Conservation (phyloP, 306 rosid genomes). For the Pachyrhizus erosus region DNA sequence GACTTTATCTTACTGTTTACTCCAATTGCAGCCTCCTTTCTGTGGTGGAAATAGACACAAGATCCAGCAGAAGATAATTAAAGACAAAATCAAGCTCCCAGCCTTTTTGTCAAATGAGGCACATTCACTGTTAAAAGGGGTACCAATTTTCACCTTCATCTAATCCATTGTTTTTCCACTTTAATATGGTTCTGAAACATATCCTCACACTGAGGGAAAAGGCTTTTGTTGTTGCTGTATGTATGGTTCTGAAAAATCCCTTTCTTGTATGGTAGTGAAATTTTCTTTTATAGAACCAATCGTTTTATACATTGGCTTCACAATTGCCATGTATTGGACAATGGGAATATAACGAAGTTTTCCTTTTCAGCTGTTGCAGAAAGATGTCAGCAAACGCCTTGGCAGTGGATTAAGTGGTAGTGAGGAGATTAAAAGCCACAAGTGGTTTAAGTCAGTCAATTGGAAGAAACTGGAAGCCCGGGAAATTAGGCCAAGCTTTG, state of each 20-base stretch:
- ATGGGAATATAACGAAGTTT: constrained; percentile 33
- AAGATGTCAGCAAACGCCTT: constrained; percentile 70
- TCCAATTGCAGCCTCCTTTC: constrained; percentile 76
- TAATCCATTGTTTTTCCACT: neutral
- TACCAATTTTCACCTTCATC: constrained; percentile 37
- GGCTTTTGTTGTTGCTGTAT: neutral
- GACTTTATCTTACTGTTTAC: constrained; percentile 14
- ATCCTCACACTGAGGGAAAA: neutral
- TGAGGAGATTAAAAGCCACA: constrained; percentile 72
- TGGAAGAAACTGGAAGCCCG: constrained; percentile 80
- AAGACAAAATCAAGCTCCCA: constrained; percentile 83
- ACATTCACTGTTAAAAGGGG: constrained; percentile 84
- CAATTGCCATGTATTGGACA: neutral
- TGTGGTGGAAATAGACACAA: constrained; percentile 69
- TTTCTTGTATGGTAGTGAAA: neutral
- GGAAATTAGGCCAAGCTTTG: constrained; percentile 76
- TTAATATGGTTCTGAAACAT: neutral
- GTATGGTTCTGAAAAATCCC: neutral
- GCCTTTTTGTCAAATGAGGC: constrained; percentile 82
- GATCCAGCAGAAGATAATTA: constrained; percentile 77
- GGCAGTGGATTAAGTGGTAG: constrained; percentile 68
- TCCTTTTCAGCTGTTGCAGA: constrained; percentile 66
- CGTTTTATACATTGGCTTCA: constrained; percentile 3
- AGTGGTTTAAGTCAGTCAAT: constrained; percentile 75
- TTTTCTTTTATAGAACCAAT: neutral